Evolutionary conservation across 2,329 filamentous ascomycete genomes (phyloP).

Genomic region (Elsinoe perseae): DNA sequence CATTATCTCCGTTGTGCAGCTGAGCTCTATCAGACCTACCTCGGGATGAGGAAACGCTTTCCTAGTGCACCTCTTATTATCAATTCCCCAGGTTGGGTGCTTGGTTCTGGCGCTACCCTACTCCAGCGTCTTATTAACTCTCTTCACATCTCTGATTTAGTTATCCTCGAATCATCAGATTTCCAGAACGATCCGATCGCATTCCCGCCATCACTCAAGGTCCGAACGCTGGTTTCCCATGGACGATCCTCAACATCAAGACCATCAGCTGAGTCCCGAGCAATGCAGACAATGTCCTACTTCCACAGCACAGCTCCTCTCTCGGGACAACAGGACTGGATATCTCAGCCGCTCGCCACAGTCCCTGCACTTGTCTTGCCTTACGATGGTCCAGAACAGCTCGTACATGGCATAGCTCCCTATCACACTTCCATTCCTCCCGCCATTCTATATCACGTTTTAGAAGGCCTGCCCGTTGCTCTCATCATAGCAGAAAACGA

Average conservation of each 20-base stretch:
- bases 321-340: background rate
- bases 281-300: slow-evolving; percentile 74
- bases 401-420: slow-evolving; percentile 55
- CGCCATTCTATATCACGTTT: slow-evolving; percentile 53
- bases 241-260: slow-evolving; percentile 25
- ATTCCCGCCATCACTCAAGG: background rate
- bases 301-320: slow-evolving; percentile 49
- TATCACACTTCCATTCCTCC: slow-evolving; percentile 58
- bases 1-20: slow-evolving; percentile 58
- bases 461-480: slow-evolving; percentile 64
- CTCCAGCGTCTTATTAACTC: slow-evolving; percentile 50
- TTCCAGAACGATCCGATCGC: background rate
- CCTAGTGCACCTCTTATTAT: slow-evolving; percentile 54
- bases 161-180: slow-evolving; percentile 56
- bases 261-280: slow-evolving; percentile 57
- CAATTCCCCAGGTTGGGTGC: slow-evolving; percentile 68
- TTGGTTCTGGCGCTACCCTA: slow-evolving; percentile 60
- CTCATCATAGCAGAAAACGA: slow-evolving; percentile 54
- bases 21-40: slow-evolving; percentile 56
- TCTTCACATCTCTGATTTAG: slow-evolving; percentile 52
- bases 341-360: background rate
- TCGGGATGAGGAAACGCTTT: slow-evolving; percentile 36
- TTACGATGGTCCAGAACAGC: slow-evolving; percentile 13
- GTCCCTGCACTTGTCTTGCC: background rate
- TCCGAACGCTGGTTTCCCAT: background rate